phyloP scores from a whole-genome alignment of 1,284 basidiomycete species.

The Trametes sp. region DNA sequence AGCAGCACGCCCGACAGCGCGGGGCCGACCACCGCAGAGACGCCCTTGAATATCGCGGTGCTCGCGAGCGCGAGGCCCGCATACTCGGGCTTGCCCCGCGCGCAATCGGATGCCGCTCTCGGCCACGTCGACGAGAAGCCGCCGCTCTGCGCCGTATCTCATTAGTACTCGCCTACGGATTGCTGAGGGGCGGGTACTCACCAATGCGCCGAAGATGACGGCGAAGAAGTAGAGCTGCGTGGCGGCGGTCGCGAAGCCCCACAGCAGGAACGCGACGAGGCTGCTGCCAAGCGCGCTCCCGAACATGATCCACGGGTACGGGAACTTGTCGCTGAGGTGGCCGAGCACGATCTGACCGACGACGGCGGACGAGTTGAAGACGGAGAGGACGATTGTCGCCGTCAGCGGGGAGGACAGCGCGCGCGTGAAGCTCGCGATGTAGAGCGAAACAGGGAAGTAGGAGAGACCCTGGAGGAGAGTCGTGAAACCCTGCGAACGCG shows the following conservation, averaged over 20 bases:
- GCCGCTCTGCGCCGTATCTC: constrained; percentile 29
- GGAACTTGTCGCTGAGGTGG: constrained; percentile 37
- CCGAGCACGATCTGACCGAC: constrained; percentile 40
- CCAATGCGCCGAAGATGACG: constrained; percentile 40
- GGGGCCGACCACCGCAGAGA: constrained; percentile 37
- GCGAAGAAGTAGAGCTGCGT: constrained; percentile 37
- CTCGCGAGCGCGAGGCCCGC: constrained; percentile 35
- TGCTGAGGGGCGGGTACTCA: constrained; percentile 7
- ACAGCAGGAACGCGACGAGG: constrained; percentile 38
- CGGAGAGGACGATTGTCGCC: constrained; percentile 36
- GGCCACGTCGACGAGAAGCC: constrained; percentile 38
- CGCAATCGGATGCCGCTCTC: constrained; percentile 37
- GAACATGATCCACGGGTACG: constrained; percentile 40
- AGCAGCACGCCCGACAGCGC: constrained; percentile 36
- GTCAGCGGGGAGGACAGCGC: constrained; percentile 35
- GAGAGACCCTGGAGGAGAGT: constrained; percentile 38
- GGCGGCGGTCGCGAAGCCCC: constrained; percentile 38
- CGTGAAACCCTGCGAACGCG: constrained; percentile 29
- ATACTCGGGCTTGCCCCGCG: constrained; percentile 36
- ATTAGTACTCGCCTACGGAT: neutral
- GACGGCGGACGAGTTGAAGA: constrained; percentile 40
- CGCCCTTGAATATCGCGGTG: constrained; percentile 36
- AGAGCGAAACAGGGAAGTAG: constrained; percentile 42
- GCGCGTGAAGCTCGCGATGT: constrained; percentile 39
- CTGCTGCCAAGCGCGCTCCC: constrained; percentile 35